phyloP scores from a whole-genome alignment of 2,329 filamentous ascomycete genomes.

The Parascedosporium putredinis region DNA sequence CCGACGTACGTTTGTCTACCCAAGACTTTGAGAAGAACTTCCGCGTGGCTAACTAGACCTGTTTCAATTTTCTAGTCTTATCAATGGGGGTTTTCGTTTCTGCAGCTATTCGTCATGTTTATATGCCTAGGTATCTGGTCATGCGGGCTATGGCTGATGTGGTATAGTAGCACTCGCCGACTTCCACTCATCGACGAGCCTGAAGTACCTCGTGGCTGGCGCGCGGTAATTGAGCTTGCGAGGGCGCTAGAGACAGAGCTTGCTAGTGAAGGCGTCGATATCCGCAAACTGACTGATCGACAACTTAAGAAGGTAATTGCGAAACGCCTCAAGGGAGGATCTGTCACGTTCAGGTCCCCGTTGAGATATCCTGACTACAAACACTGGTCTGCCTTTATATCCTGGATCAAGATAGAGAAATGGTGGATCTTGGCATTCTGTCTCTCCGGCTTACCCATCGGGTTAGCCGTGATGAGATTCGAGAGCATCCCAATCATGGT shows the following conservation, averaged over 20 bases:
- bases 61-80: conserved; percentile 5
- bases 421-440: conserved; percentile 9
- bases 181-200: neutral
- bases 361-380: neutral
- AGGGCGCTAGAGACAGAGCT: conserved; percentile 10
- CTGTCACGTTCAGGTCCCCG: conserved; percentile 11
- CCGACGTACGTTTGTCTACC: conserved; percentile 10
- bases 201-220: neutral
- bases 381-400: neutral
- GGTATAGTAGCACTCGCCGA: conserved; percentile 12
- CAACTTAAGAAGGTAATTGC: conserved; percentile 13
- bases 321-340: conserved; percentile 13
- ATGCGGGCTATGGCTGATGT: conserved; percentile 13
- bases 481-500: too few relatives aligned
- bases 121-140: conserved; percentile 13
- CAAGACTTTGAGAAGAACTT: neutral
- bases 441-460: too few relatives aligned
- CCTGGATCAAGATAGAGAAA: conserved; percentile 8
- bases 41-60: neutral
- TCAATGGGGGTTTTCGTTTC: conserved; percentile 19
- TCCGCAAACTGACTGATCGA: conserved; percentile 11
- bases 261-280: conserved; percentile 9
- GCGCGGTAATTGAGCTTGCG: conserved; percentile 10
- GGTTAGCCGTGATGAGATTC: too few relatives aligned
- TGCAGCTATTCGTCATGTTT: conserved; percentile 14